These are phyloP conservation scores for Macrolepiota dolichaula DNA, from an alignment of 768 basidiomycete species.

Conservation along the genomic window DNA sequence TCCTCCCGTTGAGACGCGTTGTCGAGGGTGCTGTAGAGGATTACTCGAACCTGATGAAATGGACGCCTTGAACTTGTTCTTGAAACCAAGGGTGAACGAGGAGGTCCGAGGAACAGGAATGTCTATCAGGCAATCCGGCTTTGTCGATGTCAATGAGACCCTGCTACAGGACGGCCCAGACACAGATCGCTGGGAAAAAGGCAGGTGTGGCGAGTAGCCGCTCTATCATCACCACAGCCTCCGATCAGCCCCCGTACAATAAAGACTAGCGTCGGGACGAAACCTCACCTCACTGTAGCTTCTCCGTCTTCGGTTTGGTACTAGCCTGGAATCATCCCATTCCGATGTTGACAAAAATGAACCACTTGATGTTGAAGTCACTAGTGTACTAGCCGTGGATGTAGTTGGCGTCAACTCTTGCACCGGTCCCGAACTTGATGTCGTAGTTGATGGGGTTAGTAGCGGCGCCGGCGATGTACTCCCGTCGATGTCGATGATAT, in stretches of 20 bases:
- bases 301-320: constrained; percentile 9
- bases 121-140: not conserved
- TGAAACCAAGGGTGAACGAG: not conserved
- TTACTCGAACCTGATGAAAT: not conserved
- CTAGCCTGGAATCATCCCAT: not conserved
- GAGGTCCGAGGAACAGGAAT: not conserved
- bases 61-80: not conserved
- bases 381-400: not conserved
- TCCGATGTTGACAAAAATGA: not conserved
- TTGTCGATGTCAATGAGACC: not conserved
- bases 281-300: constrained; percentile 6
- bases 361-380: not conserved
- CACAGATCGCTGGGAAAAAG: not conserved
- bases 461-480: not conserved
- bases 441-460: not conserved
- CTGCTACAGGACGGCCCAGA: not conserved
- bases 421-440: not conserved
- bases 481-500: not conserved
- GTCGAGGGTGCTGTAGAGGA: not conserved
- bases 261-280: not conserved
- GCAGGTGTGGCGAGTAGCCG: not conserved
- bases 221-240: not conserved
- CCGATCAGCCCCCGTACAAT: not conserved
- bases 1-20: not conserved
- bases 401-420: not conserved